Percentiles rank a stretch among this genome's conserved stretches.
Conservation (phyloP, 345 rosid genomes). For the Pseudoturritis turrita region DNA sequence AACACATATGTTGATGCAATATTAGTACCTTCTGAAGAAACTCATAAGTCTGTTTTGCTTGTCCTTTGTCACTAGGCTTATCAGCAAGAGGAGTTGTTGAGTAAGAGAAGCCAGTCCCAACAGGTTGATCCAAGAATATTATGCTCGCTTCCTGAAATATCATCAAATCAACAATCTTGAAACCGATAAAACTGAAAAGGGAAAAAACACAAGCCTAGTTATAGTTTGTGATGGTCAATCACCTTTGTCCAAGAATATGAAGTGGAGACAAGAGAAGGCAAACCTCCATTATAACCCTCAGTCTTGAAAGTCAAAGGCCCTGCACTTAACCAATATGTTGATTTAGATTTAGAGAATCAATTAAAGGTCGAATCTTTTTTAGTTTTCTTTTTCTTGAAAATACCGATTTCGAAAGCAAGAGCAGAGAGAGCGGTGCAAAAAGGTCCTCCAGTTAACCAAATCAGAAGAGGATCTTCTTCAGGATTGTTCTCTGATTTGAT, state of each 20-base stretch:
- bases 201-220: background rate
- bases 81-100: constrained; percentile 29
- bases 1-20: no score
- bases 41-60: constrained; percentile 23
- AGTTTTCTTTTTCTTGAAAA: background rate
- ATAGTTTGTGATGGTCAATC: background rate
- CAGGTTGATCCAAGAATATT: constrained; percentile 40
- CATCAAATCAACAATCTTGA: background rate
- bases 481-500: constrained; percentile 49
- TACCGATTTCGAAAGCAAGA: constrained; percentile 25
- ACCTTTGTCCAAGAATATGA: constrained; percentile 71
- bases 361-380: background rate
- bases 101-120: constrained; percentile 69
- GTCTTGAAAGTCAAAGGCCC: constrained; percentile 52
- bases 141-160: constrained; percentile 13
- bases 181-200: background rate
- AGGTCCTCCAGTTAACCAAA: constrained; percentile 73
- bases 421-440: constrained; percentile 45
- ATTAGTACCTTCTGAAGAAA: constrained; percentile 9
- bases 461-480: constrained; percentile 42
- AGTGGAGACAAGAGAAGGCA: constrained; percentile 51
- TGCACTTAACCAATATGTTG: background rate
- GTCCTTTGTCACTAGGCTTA: constrained; percentile 37
- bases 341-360: background rate
- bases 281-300: constrained; percentile 49